These are phyloP conservation scores for Psidium friedrichsthalianum DNA, from an alignment of 345 rosid species.

Conservation along the genomic window DNA sequence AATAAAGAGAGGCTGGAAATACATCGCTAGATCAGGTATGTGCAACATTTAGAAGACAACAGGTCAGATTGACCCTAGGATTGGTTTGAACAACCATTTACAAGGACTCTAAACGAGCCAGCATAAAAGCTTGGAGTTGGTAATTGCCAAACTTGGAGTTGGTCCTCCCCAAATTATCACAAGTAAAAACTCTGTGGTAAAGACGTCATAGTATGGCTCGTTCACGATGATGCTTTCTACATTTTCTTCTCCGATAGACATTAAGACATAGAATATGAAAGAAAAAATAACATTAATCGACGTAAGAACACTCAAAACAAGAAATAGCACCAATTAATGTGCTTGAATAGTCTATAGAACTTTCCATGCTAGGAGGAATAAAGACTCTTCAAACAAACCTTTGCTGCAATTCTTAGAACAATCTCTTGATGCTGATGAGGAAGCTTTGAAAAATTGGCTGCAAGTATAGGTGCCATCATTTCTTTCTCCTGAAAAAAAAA, in stretches of 20 bases:
- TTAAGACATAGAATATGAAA: background rate
- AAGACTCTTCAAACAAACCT: conserved; percentile 25
- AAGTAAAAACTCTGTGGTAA: background rate
- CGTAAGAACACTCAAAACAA: background rate
- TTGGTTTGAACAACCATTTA: background rate
- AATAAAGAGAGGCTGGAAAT: background rate
- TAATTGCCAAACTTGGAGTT: background rate
- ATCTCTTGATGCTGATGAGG: conserved; percentile 83
- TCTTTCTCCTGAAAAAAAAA: conserved; percentile 57
- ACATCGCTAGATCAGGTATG: background rate
- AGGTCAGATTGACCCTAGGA: background rate
- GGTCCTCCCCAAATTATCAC: background rate
- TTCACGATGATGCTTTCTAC: background rate
- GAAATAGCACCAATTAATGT: background rate
- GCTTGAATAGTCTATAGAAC: background rate
- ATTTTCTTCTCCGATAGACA: background rate
- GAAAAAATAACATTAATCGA: background rate
- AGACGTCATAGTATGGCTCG: background rate
- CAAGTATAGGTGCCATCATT: conserved; percentile 52
- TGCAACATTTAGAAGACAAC: background rate
- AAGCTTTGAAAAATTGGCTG: conserved; percentile 57
- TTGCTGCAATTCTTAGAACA: conserved; percentile 51
- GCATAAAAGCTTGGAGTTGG: background rate
- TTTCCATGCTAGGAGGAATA: background rate
- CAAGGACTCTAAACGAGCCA: background rate